Conservation (phyloP, 148 eudicot species). For the Chenopodium berlandieri region DNA sequence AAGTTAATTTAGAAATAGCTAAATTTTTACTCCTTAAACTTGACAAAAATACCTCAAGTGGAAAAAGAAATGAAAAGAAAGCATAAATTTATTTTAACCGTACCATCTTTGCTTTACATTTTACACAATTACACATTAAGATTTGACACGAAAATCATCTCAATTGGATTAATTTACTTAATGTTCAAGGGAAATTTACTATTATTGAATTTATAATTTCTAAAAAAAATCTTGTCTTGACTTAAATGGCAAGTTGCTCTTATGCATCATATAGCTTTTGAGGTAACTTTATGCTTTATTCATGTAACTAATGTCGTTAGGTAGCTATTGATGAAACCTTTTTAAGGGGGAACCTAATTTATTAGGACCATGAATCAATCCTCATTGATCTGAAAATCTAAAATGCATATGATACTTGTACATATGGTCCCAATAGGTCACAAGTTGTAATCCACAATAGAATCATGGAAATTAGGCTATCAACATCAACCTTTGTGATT, state of each 20-base stretch:
- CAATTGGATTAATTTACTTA: neutral
- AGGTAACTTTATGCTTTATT: neutral
- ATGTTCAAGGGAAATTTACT: neutral
- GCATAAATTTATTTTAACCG: too few species aligned
- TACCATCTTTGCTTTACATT: neutral
- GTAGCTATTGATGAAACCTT: conserved; percentile 34
- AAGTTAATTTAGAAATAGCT: neutral
- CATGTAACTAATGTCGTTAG: conserved; percentile 15
- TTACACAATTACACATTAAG: neutral
- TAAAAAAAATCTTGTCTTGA: conserved; percentile 3
- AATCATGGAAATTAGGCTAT: conserved; percentile 19
- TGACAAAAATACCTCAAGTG: too few species aligned
- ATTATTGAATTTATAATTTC: too few species aligned
- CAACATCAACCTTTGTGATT: conserved; percentile 27
- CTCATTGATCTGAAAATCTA: neutral
- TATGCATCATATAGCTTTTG: conserved; percentile 13
- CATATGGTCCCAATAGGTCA: conserved; percentile 26
- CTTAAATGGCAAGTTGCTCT: conserved; percentile 28
- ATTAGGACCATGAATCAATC: conserved; percentile 23
- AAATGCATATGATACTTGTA: conserved; percentile 2
- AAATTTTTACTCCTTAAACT: neutral
- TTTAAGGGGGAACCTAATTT: conserved; percentile 19
- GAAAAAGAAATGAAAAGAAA: too few species aligned
- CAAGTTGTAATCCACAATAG: conserved; percentile 24
- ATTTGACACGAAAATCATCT: neutral